Percentiles rank a stretch among this genome's conserved stretches.
These are phyloP conservation scores for Scenedesmus sp. DNA, from an alignment of 163 green algal species.

Conservation along the genomic window DNA sequence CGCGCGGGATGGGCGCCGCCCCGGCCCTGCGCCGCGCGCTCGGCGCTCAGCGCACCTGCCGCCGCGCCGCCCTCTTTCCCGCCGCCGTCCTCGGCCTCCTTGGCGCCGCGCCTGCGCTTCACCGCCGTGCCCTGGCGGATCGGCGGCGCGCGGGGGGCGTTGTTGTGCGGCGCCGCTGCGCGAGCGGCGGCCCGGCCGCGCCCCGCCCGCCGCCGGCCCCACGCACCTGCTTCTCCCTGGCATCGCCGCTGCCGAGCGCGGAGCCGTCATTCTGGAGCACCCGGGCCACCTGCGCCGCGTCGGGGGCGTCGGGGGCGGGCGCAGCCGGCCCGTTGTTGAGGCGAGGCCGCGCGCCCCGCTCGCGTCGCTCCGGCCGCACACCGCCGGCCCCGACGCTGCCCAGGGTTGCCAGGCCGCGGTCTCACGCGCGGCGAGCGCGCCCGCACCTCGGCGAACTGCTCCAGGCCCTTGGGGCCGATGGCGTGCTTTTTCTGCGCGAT, in stretches of 20 bases:
- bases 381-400: too few relatives aligned
- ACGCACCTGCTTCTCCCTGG: not conserved
- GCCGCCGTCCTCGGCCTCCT: slow-evolving; percentile 6
- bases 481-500: slow-evolving; percentile 31
- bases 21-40: too few relatives aligned
- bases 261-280: too few relatives aligned
- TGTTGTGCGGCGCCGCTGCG: not conserved
- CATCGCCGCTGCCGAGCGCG: too few relatives aligned
- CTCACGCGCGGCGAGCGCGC: not conserved
- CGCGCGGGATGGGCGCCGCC: too few relatives aligned
- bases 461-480: slow-evolving; percentile 29
- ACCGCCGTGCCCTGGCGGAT: not conserved
- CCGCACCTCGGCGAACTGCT: slow-evolving; percentile 32
- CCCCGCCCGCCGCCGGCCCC: not conserved
- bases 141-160: not conserved
- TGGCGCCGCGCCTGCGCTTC: slow-evolving; percentile 7
- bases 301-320: too few relatives aligned
- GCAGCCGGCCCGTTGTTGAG: not conserved
- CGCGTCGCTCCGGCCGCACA: too few relatives aligned
- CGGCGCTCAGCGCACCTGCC: too few relatives aligned
- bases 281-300: too few relatives aligned
- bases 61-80: too few relatives aligned
- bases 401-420: not conserved
- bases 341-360: not conserved
- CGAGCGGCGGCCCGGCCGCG: not conserved